Evolutionary conservation across 495 filamentous ascomycete species (phyloP).

Genomic region (Polyplosphaeria fusca): DNA sequence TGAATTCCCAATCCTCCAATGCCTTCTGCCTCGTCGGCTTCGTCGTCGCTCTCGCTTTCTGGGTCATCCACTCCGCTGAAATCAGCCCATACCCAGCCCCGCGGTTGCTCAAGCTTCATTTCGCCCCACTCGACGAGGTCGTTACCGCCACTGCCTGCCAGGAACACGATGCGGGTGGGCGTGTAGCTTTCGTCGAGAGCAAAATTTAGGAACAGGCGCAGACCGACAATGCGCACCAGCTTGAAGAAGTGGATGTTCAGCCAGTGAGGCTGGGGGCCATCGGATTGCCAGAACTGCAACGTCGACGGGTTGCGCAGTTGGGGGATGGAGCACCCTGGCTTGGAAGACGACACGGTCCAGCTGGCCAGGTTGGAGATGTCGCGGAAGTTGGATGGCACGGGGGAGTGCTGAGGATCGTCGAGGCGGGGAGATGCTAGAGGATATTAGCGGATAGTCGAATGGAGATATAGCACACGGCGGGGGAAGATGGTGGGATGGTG

Average conservation of each 20-base stretch:
- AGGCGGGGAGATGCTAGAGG: too few relatives aligned
- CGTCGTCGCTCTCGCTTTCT: constrained; percentile 28
- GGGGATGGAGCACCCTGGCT: constrained; percentile 84
- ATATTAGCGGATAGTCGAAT: neutral
- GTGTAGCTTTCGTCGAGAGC: constrained; percentile 92
- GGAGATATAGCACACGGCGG: neutral
- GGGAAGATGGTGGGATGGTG: too few relatives aligned
- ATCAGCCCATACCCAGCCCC: constrained; percentile 85
- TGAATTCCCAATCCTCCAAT: neutral
- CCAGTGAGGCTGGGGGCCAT: constrained; percentile 92
- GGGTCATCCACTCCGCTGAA: constrained; percentile 60
- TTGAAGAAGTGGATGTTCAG: constrained; percentile 95
- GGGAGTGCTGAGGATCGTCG: constrained; percentile 2
- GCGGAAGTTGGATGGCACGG: constrained; percentile 52
- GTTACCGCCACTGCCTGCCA: constrained; percentile 81
- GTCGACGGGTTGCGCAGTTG: constrained; percentile 79
- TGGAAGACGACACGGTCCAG: constrained; percentile 86
- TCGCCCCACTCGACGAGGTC: constrained; percentile 79
- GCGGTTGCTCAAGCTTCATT: constrained; percentile 73
- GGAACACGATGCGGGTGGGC: constrained; percentile 84
- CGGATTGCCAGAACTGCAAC: constrained; percentile 90
- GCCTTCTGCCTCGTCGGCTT: constrained; percentile 26
- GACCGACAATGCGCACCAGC: constrained; percentile 74
- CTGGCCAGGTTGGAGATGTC: constrained; percentile 94
- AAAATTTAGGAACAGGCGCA: constrained; percentile 88